phyloP scores from a whole-genome alignment of 2,329 filamentous ascomycete genomes.

The Pseudogymnoascus sp. region DNA sequence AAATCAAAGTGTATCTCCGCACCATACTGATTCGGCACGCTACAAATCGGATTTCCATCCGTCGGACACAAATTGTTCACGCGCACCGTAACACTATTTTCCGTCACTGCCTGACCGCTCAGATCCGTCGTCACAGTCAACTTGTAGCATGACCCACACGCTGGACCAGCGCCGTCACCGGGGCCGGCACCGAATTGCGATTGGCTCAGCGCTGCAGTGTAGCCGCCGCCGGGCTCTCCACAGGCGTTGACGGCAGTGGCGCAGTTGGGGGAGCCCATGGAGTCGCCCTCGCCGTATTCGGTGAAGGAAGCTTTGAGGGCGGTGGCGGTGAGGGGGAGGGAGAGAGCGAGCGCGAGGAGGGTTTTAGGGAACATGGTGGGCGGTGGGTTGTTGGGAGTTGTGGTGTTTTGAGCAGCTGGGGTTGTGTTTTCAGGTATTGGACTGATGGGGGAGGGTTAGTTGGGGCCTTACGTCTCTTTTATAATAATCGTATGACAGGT shows the following conservation, averaged over 20 bases:
- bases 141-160: constrained; percentile 10
- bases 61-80: background rate
- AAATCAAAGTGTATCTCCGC: background rate
- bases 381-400: background rate
- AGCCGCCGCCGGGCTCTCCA: constrained; percentile 11
- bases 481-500: background rate
- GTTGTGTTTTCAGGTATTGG: background rate
- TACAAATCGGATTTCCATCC: background rate
- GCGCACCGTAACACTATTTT: background rate
- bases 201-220: constrained; percentile 8
- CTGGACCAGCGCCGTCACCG: constrained; percentile 3
- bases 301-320: constrained; percentile 8
- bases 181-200: constrained; percentile 10
- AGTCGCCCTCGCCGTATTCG: constrained; percentile 3
- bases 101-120: background rate
- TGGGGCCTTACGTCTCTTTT: background rate
- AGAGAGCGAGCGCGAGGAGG: background rate
- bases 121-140: constrained; percentile 11
- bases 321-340: background rate
- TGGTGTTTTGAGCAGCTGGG: background rate
- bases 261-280: constrained; percentile 4
- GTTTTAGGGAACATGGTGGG: background rate
- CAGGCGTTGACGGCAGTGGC: constrained; percentile 14
- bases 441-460: background rate
- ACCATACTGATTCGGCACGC: background rate